phyloP scores from a whole-genome alignment of 805 yeast species.

The Cephaloascus albidus region DNA sequence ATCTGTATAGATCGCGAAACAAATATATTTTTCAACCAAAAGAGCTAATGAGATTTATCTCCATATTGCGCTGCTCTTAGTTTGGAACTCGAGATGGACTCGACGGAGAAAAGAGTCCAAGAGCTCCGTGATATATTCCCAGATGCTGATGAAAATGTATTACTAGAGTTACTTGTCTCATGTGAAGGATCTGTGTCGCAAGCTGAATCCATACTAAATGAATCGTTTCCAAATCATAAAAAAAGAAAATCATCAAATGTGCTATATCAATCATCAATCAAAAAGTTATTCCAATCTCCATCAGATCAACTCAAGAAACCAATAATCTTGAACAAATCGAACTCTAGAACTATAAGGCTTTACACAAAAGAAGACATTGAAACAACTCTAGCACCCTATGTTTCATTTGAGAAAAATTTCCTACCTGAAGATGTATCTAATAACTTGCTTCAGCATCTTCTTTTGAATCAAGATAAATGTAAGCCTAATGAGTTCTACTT shows the following conservation, averaged over 20 bases:
- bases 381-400: slow-evolving; percentile 34
- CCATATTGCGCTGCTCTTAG: too few relatives aligned
- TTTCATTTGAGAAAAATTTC: slow-evolving; percentile 38
- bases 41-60: too few relatives aligned
- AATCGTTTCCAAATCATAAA: slow-evolving; percentile 12
- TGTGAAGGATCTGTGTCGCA: slow-evolving; percentile 43
- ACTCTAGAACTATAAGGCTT: slow-evolving; percentile 24
- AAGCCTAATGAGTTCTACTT: slow-evolving; percentile 40
- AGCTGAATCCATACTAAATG: slow-evolving; percentile 31
- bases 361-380: slow-evolving; percentile 44
- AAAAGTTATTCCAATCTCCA: slow-evolving; percentile 4
- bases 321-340: slow-evolving; percentile 3
- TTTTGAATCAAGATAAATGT: slow-evolving; percentile 31
- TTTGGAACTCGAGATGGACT: background rate
- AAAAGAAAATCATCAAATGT: slow-evolving; percentile 3
- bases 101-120: slow-evolving; percentile 28
- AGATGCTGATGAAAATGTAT: slow-evolving; percentile 22
- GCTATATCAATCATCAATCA: slow-evolving; percentile 8
- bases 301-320: slow-evolving; percentile 2
- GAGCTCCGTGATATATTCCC: slow-evolving; percentile 31
- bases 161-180: slow-evolving; percentile 41
- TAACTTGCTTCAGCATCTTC: slow-evolving; percentile 27
- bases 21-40: too few relatives aligned
- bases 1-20: too few relatives aligned
- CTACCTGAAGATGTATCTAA: slow-evolving; percentile 43